Evolutionary conservation across 371 early-diverging fungal genomes (phyloP).

Genomic region (Rhizopus sp.): DNA sequence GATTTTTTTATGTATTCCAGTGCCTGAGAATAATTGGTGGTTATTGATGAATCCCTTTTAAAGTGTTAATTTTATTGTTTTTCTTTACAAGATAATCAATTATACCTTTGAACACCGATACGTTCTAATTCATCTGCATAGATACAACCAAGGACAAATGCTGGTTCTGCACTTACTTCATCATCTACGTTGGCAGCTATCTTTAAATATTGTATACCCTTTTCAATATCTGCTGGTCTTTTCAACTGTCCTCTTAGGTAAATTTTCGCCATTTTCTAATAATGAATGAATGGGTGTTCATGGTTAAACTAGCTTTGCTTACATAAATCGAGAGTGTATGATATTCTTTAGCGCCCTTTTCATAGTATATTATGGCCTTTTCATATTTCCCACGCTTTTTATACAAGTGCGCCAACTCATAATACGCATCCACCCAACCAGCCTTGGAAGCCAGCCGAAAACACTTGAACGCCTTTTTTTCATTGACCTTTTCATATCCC

Average conservation of each 20-base stretch:
- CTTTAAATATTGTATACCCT: slow-evolving; percentile 14
- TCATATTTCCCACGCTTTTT: slow-evolving; percentile 61
- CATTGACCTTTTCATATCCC: slow-evolving; percentile 17
- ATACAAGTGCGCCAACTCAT: slow-evolving; percentile 29
- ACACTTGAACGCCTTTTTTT: slow-evolving; percentile 40
- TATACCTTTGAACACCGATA: slow-evolving; percentile 20
- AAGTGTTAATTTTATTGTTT: neutral
- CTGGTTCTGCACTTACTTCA: slow-evolving; percentile 10
- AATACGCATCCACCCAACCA: slow-evolving; percentile 32
- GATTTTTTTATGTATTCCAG: slow-evolving; percentile 20
- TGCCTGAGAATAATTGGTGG: slow-evolving; percentile 8
- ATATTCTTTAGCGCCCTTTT: slow-evolving; percentile 71
- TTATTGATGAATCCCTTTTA: neutral
- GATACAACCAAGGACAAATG: slow-evolving; percentile 22
- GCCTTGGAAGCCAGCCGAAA: slow-evolving; percentile 30
- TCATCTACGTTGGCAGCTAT: slow-evolving; percentile 14
- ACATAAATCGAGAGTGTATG: slow-evolving; percentile 69
- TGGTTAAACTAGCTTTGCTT: slow-evolving; percentile 24
- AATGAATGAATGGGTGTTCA: neutral
- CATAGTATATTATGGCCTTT: slow-evolving; percentile 72
- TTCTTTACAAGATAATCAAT: neutral
- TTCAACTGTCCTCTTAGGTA: slow-evolving; percentile 16
- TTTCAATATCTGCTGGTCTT: slow-evolving; percentile 5
- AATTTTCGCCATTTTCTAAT: slow-evolving; percentile 23
- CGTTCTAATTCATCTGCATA: slow-evolving; percentile 20